Evolutionary conservation across 768 basidiomycete species (phyloP).

Genomic region (Lyophyllum atratum): DNA sequence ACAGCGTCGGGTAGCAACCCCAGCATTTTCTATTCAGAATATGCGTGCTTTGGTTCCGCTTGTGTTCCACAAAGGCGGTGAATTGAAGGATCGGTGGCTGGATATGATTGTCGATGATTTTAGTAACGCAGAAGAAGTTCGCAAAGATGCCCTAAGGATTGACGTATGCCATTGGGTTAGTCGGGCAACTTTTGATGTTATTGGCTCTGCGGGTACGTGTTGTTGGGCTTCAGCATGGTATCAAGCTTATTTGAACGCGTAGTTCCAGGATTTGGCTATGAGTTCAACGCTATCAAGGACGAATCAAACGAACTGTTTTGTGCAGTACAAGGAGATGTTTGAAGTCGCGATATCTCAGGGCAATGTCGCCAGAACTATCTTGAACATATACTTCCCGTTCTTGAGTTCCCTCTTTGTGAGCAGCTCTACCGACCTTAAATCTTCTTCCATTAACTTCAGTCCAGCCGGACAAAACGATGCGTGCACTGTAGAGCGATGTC

Average conservation of each 20-base stretch:
- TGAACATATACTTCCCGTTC: constrained; percentile 62
- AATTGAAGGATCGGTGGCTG: constrained; percentile 64
- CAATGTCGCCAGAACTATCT: constrained; percentile 40
- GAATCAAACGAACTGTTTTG: constrained; percentile 76
- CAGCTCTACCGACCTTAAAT: constrained; percentile 12
- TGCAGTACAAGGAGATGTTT: constrained; percentile 88
- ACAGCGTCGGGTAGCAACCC: constrained; percentile 74
- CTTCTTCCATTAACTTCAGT: not conserved
- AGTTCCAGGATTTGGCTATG: constrained; percentile 75
- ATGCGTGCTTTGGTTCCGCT: constrained; percentile 71
- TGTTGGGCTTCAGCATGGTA: not conserved
- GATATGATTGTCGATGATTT: constrained; percentile 36
- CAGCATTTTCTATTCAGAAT: constrained; percentile 82
- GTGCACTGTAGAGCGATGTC: constrained; percentile 57
- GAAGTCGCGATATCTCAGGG: constrained; percentile 67
- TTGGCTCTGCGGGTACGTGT: constrained; percentile 77
- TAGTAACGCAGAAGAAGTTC: constrained; percentile 28
- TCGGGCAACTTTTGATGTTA: constrained; percentile 86
- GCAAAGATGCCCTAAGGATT: constrained; percentile 39
- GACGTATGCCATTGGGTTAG: constrained; percentile 84
- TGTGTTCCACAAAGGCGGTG: constrained; percentile 66
- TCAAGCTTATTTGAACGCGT: not conserved
- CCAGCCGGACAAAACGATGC: constrained; percentile 56
- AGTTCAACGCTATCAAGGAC: constrained; percentile 81
- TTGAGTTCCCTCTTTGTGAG: constrained; percentile 58